Evolutionary conservation across 2,329 filamentous ascomycete species (phyloP).

Genomic region (Trichoderma koningiopsis): DNA sequence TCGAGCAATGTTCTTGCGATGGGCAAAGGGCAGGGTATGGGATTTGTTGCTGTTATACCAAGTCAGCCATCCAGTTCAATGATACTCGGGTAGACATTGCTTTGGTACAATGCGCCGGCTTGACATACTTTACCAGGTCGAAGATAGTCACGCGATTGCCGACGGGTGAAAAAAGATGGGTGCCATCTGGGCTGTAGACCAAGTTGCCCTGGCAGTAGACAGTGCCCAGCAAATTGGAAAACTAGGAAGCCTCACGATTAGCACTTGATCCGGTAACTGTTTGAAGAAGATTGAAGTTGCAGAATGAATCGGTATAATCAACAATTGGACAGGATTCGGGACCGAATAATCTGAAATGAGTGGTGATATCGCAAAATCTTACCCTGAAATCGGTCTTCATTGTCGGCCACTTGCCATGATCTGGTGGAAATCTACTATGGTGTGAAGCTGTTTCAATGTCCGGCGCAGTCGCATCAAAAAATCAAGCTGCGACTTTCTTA

Average conservation of each 20-base stretch:
- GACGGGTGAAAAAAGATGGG: conserved; percentile 91
- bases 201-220: conserved; percentile 98
- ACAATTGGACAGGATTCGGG: neutral
- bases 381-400: conserved; percentile 99
- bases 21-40: conserved; percentile 82
- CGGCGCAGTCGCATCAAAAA: conserved; percentile 27
- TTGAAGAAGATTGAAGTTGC: neutral
- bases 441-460: conserved; percentile 12
- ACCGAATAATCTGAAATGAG: too few relatives aligned
- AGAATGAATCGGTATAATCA: neutral
- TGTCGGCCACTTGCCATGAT: conserved; percentile 48
- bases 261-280: neutral
- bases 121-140: conserved; percentile 83
- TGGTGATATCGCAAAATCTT: conserved; percentile 31
- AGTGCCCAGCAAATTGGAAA: conserved; percentile 96
- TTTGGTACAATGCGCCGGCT: neutral
- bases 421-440: neutral
- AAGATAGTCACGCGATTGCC: conserved; percentile 96
- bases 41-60: conserved; percentile 71
- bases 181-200: conserved; percentile 94
- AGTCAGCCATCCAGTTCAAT: conserved; percentile 38
- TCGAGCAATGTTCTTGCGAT: conserved; percentile 88
- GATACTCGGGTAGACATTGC: neutral
- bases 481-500: conserved; percentile 30
- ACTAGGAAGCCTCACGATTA: conserved; percentile 54